Evolutionary conservation across 768 basidiomycete genomes (phyloP).

Genomic region (Nidularia pulvinata): DNA sequence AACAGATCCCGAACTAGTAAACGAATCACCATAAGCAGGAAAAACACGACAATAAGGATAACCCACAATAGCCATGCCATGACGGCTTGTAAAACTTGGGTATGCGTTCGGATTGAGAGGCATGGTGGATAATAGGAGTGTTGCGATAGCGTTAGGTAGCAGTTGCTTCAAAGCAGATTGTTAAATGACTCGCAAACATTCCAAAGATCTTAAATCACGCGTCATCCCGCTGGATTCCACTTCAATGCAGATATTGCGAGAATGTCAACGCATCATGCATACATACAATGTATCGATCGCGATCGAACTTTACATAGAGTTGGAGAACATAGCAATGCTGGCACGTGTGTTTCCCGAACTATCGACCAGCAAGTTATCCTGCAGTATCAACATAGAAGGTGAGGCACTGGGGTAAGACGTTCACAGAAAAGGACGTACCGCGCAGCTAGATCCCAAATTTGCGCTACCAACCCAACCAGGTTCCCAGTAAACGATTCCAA

Average conservation of each 20-base stretch:
- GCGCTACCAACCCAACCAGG: constrained; percentile 66
- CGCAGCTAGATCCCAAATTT: constrained; percentile 36
- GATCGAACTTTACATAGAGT: constrained; percentile 22
- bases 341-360: constrained; percentile 39
- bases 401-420: neutral
- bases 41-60: neutral
- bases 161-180: too few species aligned
- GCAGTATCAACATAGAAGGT: neutral
- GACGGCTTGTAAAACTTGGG: neutral
- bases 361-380: constrained; percentile 54
- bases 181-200: too few species aligned
- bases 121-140: neutral
- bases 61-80: neutral
- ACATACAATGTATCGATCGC: neutral
- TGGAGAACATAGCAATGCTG: constrained; percentile 37
- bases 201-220: too few species aligned
- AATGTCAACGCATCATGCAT: too few species aligned
- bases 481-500: constrained; percentile 64
- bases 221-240: too few species aligned
- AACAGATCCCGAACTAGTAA: neutral
- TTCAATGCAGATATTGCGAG: too few species aligned
- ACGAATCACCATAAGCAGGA: neutral
- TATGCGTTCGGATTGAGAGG: neutral
- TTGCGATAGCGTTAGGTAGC: neutral
- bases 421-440: constrained; percentile 21